Conservation (phyloP, 129 eudicot species). For the Heracleum sosnowskyi region DNA sequence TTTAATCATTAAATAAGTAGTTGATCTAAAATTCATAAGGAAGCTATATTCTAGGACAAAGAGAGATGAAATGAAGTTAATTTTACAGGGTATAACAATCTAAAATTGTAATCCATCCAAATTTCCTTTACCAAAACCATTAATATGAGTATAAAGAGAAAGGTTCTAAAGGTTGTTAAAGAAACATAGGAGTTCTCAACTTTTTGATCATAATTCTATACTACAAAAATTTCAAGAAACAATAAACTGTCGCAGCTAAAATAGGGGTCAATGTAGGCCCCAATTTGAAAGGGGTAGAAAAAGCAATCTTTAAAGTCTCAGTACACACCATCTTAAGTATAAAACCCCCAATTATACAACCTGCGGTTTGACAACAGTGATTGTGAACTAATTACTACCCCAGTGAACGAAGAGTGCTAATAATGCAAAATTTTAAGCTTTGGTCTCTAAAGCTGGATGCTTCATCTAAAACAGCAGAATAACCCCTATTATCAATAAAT, state of each 20-base stretch:
- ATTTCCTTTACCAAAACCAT: not conserved
- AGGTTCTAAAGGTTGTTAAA: not conserved
- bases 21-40: not conserved
- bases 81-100: not conserved
- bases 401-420: too few species aligned
- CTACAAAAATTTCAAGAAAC: not conserved
- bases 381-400: not conserved
- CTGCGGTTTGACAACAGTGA: not conserved
- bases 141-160: not conserved
- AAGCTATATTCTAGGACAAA: not conserved
- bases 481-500: not conserved
- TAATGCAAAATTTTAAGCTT: not conserved
- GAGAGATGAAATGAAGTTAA: too few species aligned
- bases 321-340: not conserved
- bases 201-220: not conserved
- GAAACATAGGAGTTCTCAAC: not conserved
- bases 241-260: not conserved
- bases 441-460: not conserved
- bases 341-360: not conserved
- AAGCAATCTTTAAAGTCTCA: too few species aligned
- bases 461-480: not conserved
- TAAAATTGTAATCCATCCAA: not conserved
- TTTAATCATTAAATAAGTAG: not conserved
- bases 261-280: too few species aligned
- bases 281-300: too few species aligned